Conservation (phyloP, 352 stramenopile species). For the Pythium sp. region DNA sequence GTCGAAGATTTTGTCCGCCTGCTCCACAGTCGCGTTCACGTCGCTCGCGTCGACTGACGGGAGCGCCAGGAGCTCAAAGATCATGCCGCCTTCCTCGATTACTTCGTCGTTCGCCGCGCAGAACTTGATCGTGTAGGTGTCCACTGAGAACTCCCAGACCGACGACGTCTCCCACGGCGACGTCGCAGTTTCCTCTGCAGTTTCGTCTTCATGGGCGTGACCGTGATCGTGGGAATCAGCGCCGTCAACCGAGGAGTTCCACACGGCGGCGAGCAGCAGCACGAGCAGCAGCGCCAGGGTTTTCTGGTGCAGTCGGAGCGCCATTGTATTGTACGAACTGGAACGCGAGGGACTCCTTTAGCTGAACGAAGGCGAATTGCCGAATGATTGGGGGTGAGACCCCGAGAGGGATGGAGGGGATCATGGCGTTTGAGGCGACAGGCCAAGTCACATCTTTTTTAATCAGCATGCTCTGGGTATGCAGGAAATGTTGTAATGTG, state of each 20-base stretch:
- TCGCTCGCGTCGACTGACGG: conserved; percentile 7
- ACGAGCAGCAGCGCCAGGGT: not conserved
- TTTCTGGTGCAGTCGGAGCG: not conserved
- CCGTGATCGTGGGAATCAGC: not conserved
- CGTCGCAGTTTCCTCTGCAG: not conserved
- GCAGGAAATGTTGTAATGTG: not conserved
- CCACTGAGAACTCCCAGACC: conserved; percentile 4
- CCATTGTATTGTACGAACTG: too few species aligned
- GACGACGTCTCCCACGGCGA: conserved; percentile 9
- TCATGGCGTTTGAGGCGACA: not conserved
- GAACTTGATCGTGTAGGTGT: conserved; percentile 13
- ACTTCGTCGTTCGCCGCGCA: conserved; percentile 8
- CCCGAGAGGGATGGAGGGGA: not conserved
- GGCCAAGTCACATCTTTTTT: too few species aligned
- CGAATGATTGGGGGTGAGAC: not conserved
- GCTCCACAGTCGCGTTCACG: not conserved
- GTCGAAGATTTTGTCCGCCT: conserved; percentile 4
- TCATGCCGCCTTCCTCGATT: conserved; percentile 8
- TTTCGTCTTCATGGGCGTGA: not conserved
- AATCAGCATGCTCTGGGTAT: not conserved
- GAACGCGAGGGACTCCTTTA: too few species aligned
- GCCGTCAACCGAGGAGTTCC: not conserved
- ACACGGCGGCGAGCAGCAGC: not conserved
- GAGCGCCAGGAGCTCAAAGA: conserved; percentile 15
- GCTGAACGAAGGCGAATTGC: not conserved